Base-by-base conservation (phyloP, 192 early-diverging fungal species). In the Coemansia furcata region DNA sequence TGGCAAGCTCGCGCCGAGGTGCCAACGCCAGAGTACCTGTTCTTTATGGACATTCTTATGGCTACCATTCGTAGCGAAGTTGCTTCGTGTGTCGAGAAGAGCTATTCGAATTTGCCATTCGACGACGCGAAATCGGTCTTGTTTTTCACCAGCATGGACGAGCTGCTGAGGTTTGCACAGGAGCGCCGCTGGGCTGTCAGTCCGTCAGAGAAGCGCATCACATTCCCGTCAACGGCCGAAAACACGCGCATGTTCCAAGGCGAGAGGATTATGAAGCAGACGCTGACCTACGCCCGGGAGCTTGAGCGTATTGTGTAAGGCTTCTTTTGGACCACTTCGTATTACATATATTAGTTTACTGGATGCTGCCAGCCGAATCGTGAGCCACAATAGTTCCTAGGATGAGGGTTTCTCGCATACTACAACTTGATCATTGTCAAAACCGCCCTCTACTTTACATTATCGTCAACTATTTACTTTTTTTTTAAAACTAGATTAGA, bases 11-110 rank as follows among this genome's bases (percentile, higher is more conserved):
- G 95, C 80, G 76, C 85, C 15, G 90, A 94, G 65, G 93, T 97
- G n/a, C 92, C 93, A 10, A 93, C 91, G 17, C 85, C 91, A 65
- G 94, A 98, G 77, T 99, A 94, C 76, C 65, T 89, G 64, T 94
- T 98, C 72, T 98, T 98, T 72, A 90, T 95, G 66, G 94, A 98
- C 68, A 95, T 97, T 65, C 82, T 99, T 69, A 94, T 98, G 84
- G 82, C 82, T 32, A 98, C 95, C 4, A 96, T 98, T 68, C 87
- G 97, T 76, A 91, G 93, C 63, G 95, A 98, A 68, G 98, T 99
- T 76, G 95, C 94, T 7, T 91, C 91, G 71, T 98, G 97, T 72
- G 92, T 88, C 71, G 96, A 99, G 77, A 97, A 95, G 77, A 94
- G 95, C 43, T 99, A 99, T 82, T 74, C 82, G 6, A 85, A 77